Conservation (phyloP, 2,329 filamentous ascomycete genomes). For the Teratosphaeria epicoccoides region DNA sequence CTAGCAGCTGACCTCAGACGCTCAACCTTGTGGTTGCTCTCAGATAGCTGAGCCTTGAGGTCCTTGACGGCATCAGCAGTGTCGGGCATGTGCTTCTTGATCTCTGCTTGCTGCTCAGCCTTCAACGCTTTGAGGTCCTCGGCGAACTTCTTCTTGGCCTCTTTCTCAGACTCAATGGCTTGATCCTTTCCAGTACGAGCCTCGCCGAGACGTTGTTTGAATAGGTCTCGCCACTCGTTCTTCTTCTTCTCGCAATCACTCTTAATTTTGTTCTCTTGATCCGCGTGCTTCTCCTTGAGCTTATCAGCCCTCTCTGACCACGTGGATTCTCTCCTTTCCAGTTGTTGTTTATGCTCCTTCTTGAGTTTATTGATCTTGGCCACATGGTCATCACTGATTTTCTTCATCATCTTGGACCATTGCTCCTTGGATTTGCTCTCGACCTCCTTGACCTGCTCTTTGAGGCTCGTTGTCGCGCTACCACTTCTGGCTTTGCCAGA, state of each 20-base stretch:
- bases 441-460: background rate
- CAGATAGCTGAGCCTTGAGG: constrained; percentile 4
- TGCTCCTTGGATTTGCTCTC: background rate
- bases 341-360: background rate
- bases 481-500: background rate
- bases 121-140: constrained; percentile 4
- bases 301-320: constrained; percentile 1
- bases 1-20: constrained; percentile 1
- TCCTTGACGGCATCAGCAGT: constrained; percentile 6
- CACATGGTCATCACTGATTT: background rate
- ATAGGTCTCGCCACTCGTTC: background rate
- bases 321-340: background rate
- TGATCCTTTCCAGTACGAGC: background rate
- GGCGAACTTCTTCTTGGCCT: background rate
- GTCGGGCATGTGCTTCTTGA: constrained; percentile 7
- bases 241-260: background rate
- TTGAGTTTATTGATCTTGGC: background rate
- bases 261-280: background rate
- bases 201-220: constrained; percentile 1
- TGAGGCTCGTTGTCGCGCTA: constrained; percentile 2
- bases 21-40: constrained; percentile 1
- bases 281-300: background rate
- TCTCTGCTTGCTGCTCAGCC: constrained; percentile 5
- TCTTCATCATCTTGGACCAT: constrained; percentile 4
- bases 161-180: background rate